Evolutionary conservation across 306 rosid species (phyloP), one percentile per base, ranked within the genome.

Genomic region (Vigna nakashimae): DNA sequence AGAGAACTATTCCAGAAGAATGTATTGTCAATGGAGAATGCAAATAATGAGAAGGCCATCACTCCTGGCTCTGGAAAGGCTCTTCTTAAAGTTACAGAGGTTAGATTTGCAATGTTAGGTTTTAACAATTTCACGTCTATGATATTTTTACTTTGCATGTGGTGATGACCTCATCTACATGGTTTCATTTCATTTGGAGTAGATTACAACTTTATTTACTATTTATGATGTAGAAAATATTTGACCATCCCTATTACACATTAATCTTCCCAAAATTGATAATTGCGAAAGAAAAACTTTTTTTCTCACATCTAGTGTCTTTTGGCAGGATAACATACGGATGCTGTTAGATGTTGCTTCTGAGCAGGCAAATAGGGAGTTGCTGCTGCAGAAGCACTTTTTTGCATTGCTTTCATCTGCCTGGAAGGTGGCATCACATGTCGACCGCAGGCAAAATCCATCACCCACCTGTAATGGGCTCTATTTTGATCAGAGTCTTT

Each of bases 11-110:
- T 95, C 77, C 98, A 95, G 76, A 91, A 81, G 70, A 87, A 91
- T 84, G 86, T 95, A 52, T 78, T 92, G 81, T 85, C 87, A 53
- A 71, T 90, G 14, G 97, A 95, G 74, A 85, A 86, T 83, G 83
- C 90, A 62, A 92, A 87, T 83, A 77, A 78, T 72, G 99, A 95
- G 71, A 95, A 93, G 83, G 78, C 63, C 83, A 84, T 79, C 87
- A 88, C 69, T 82, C 17, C 87, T 38, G 87, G 96, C 56, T 95
- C 97, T 66, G 99, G 98, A 79, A 95, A 95, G 91, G 93, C 93
- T 85, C 96, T 93, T 80, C 91, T 95, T 73, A 95, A 81, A 87
- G 95, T 95, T 46, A 95, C 99, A 30, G 96, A 95, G 99, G 99
- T 92, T 84, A 71, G 82, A 57, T 32, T 75, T 17, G 42, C 46